A percentile compares a stretch with the other conserved stretches of the same genome.
These are phyloP conservation scores for Fusarium torreyae DNA, from an alignment of 2,329 filamentous ascomycete genomes.

Conservation along the genomic window DNA sequence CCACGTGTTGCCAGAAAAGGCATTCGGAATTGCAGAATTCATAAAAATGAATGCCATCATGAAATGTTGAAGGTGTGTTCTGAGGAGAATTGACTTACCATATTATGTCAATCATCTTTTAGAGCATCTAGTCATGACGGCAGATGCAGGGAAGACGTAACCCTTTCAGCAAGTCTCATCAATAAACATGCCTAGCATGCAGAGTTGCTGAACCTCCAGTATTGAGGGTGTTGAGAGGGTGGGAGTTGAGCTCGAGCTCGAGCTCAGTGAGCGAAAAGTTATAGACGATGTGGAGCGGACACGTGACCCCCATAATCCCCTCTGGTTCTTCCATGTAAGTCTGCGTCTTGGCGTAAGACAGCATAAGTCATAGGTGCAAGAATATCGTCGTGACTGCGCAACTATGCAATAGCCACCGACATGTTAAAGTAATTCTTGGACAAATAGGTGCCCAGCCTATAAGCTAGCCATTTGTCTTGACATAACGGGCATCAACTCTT, in stretches of 20 bases:
- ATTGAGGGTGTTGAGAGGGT: conserved; percentile 2
- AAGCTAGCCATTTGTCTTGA: neutral
- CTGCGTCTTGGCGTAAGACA: too few relatives aligned
- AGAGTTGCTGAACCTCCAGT: neutral
- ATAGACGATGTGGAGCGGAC: conserved; percentile 25
- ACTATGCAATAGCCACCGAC: too few relatives aligned
- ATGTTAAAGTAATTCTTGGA: too few relatives aligned
- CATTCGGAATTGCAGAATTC: conserved; percentile 68
- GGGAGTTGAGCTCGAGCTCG: neutral
- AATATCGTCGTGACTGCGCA: too few relatives aligned
- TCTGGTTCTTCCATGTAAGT: too few relatives aligned
- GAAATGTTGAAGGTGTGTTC: conserved; percentile 12
- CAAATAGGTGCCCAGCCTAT: too few relatives aligned
- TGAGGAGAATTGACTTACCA: conserved; percentile 35
- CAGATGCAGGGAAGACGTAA: conserved; percentile 2
- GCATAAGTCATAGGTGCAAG: too few relatives aligned
- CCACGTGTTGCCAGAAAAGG: conserved; percentile 51
- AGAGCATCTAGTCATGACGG: neutral
- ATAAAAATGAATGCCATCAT: conserved; percentile 59
- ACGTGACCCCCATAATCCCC: conserved; percentile 26
- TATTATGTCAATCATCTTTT: conserved; percentile 7
- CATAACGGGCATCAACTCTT: neutral
- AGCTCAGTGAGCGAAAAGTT: conserved; percentile 26
- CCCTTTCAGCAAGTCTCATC: neutral
- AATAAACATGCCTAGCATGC: neutral